Conservation (phyloP, 2,329 filamentous ascomycete species). For the Pseudogymnoascus sp. region DNA sequence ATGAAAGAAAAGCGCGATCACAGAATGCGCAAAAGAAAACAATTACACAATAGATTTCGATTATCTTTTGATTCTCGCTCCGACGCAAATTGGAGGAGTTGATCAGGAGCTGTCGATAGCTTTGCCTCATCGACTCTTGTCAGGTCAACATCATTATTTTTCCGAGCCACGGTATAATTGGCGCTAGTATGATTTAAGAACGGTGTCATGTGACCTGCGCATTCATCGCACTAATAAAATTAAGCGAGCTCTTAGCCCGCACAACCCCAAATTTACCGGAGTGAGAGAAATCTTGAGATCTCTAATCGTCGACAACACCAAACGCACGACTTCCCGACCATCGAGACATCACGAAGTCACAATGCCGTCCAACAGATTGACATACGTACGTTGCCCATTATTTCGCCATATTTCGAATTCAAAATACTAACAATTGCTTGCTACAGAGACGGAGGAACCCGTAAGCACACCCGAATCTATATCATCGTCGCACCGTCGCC, state of each 20-base stretch:
- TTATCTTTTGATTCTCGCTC: slow-evolving; percentile 10
- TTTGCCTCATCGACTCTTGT: slow-evolving; percentile 7
- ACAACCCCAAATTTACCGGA: slow-evolving; percentile 32
- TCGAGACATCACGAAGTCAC: slow-evolving; percentile 34
- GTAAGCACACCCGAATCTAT: slow-evolving; percentile 46
- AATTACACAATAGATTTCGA: slow-evolving; percentile 7
- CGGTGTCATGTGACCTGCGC: not conserved
- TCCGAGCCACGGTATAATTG: slow-evolving; percentile 6
- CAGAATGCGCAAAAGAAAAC: slow-evolving; percentile 8
- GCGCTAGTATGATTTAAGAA: slow-evolving; percentile 1
- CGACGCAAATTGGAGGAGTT: slow-evolving; percentile 3
- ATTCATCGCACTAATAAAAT: slow-evolving; percentile 3
- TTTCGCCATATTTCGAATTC: not conserved
- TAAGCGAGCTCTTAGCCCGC: slow-evolving; percentile 26
- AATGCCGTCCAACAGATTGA: slow-evolving; percentile 46
- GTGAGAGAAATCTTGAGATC: slow-evolving; percentile 10
- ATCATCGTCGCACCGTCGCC: not conserved
- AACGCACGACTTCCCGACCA: slow-evolving; percentile 31
- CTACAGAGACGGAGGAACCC: slow-evolving; percentile 61
- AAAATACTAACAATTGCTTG: slow-evolving; percentile 11
- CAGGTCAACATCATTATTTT: slow-evolving; percentile 12
- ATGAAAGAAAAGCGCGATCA: slow-evolving; percentile 11
- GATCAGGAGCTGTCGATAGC: slow-evolving; percentile 4
- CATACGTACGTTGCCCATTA: slow-evolving; percentile 21
- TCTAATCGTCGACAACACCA: slow-evolving; percentile 29